Evolutionary conservation across 805 yeast genomes (phyloP), one percentile per base, ranked within the genome.

Genomic region (Jamesozyma piceae): DNA sequence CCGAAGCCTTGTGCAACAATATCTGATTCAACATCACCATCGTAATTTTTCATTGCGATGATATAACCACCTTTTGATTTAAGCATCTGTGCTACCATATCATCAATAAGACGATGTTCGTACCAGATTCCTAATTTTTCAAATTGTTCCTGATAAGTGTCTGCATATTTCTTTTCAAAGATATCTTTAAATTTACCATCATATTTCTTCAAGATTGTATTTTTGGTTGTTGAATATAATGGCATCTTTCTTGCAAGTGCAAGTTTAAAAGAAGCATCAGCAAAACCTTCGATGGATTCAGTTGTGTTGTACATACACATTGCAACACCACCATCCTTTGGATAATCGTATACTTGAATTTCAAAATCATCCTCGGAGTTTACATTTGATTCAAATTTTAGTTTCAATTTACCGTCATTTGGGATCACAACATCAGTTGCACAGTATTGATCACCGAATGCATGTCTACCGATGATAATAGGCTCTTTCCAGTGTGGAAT

Each of bases 1-100:
- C 97, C 97, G 57, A 90, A 90, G 31, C 97, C 97, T 69, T 90
- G 97, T 26, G 97, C 97, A 44, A 90, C 96, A 58, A 90, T 83
- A 65, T 90, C 97, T 14, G 94, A 82, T 69, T 88, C 89, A 43
- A 90, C 97, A 63, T 90, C 97, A 65, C 97, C 97, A 64, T 90
- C 97, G 68, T 90, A 90, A 72, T 90, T 90, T 73, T 90, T 90
- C 82, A 90, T 77, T 38, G 97, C 97, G 67, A 90, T 85, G 56
- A 90, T 82, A 65, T 73, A 90, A 5, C 97, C 97, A 57, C 97
- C 97, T 60, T 77, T 79, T 37, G 96, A 86, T 72, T 90, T 90
- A 64, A 90, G 71, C 97, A 90, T 89, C 72, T 90, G 97, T 19
- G 97, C 97, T 39, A 90, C 97, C 97, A 90, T 90, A 64, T 90